Base-by-base conservation (phyloP, 805 yeast species). In the Teunomyces gatunensis region DNA sequence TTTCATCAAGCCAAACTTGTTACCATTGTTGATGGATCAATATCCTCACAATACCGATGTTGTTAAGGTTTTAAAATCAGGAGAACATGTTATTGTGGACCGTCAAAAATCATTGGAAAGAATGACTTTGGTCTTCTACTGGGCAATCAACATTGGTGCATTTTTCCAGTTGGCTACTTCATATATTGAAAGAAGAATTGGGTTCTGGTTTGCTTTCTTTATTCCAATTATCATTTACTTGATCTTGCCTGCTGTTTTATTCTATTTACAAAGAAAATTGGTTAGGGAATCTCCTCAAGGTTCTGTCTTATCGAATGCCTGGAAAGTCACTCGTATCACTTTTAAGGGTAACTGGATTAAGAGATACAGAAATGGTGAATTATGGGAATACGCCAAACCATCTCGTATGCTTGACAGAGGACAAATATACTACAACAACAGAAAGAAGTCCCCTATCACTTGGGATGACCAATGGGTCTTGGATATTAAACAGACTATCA, bases 41-140 rank as follows among this genome's bases (percentile, higher is more conserved):
- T 65, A 65, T 60, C 83, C 84, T 39, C 78, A 81, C 61, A 71
- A 78, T 48, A 74, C 77, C 54, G 85, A 82, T 52, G 80, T 77
- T 44, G 79, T 87, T 47, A 77, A 74, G 62, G 79, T 77, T 3
- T 69, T 77, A 48, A 76, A 78, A 54, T 60, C 73, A 23, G 96
- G 96, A 48, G 83, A 82, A 59, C 74, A 76, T 42, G 91, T 86
- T 30, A 80, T 85, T 55, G 65, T 77, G 39, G 79, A 75, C 54
- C 68, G 78, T 46, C 73, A 70, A 56, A 64, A 71, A 47, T 60
- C 77, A 4, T 59, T 75, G 48, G 72, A 69, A 55, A 60, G 74
- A 57, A 70, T 69, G 62, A 52, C 68, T 3, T 65, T 78, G 58
- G 65, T 74, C 39, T 79, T 78, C 60, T 79, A 79, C 62, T 78